Percentiles rank a stretch among this genome's conserved stretches.
Evolutionary conservation across 1,284 basidiomycete genomes (phyloP).

Genomic region (Trichosporon asahii): DNA sequence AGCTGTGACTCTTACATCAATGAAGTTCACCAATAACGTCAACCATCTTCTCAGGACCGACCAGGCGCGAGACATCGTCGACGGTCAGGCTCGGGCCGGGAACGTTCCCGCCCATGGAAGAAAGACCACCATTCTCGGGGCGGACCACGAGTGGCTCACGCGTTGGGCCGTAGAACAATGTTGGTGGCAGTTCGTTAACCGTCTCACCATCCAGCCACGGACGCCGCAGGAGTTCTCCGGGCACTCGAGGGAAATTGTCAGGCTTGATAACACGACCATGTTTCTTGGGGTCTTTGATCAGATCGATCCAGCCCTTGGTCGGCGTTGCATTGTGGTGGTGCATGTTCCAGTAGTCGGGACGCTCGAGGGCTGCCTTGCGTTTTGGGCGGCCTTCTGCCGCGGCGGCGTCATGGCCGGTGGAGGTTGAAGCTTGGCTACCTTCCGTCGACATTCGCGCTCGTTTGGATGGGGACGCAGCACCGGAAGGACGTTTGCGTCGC

Average conservation of each 20-base stretch:
- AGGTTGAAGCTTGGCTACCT: conserved; percentile 4
- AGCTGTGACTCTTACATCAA: not conserved
- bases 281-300: conserved; percentile 47
- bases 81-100: conserved; percentile 44
- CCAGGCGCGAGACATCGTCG: conserved; percentile 70
- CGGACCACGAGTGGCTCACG: conserved; percentile 45
- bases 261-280: conserved; percentile 37
- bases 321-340: conserved; percentile 49
- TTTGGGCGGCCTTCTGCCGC: conserved; percentile 36
- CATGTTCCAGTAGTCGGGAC: conserved; percentile 48
- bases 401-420: conserved; percentile 14
- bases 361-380: conserved; percentile 41
- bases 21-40: conserved; percentile 76
- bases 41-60: conserved; percentile 72
- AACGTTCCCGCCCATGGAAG: conserved; percentile 45
- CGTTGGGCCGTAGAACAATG: conserved; percentile 42
- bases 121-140: conserved; percentile 44
- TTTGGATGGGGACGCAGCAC: conserved; percentile 8
- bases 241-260: conserved; percentile 36
- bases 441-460: conserved; percentile 10
- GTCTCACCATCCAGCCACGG: conserved; percentile 35
- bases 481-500: conserved; percentile 14
- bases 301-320: conserved; percentile 47
- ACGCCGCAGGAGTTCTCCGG: conserved; percentile 28
- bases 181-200: conserved; percentile 24